phyloP scores from a whole-genome alignment of 1,139 yeast genomes.

The Debaryomyces robertsiae region DNA sequence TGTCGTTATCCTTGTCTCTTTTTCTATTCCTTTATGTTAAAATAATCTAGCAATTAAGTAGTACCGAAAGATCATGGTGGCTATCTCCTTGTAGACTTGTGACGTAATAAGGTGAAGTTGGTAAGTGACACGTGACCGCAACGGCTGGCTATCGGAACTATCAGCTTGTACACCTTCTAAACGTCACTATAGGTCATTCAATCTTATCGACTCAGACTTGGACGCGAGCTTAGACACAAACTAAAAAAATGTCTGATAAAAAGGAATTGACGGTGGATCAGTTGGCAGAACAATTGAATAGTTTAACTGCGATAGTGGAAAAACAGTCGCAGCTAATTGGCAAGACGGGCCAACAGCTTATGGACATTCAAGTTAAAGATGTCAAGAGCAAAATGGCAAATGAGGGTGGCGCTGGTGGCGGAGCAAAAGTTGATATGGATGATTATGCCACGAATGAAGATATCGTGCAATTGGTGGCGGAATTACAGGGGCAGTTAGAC shows the following conservation, averaged over 20 bases:
- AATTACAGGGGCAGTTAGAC: conserved; percentile 84
- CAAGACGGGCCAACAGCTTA: conserved; percentile 74
- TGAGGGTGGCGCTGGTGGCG: conserved; percentile 18
- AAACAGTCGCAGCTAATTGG: conserved; percentile 45
- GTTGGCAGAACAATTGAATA: conserved; percentile 35
- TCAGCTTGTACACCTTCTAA: no score
- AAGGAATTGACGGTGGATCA: conserved; percentile 6
- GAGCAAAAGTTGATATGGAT: conserved; percentile 44
- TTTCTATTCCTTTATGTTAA: no score
- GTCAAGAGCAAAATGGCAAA: conserved; percentile 42
- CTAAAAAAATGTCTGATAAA: conserved; percentile 6
- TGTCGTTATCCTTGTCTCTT: no score
- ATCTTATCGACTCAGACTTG: no score
- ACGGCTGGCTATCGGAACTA: no score
- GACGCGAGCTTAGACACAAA: no score
- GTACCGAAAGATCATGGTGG: no score
- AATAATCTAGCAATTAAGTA: no score
- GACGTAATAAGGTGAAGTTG: no score
- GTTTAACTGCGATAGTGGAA: conserved; percentile 52
- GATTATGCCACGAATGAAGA: conserved; percentile 82
- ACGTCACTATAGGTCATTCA: no score
- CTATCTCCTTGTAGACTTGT: no score
- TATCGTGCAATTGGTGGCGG: conserved; percentile 81
- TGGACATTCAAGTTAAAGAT: conserved; percentile 63
- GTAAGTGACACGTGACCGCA: no score